A percentile compares a stretch with the other conserved stretches of the same genome.
Evolutionary conservation across 345 rosid genomes (phyloP).

Genomic region (Pelargonium nanum): DNA sequence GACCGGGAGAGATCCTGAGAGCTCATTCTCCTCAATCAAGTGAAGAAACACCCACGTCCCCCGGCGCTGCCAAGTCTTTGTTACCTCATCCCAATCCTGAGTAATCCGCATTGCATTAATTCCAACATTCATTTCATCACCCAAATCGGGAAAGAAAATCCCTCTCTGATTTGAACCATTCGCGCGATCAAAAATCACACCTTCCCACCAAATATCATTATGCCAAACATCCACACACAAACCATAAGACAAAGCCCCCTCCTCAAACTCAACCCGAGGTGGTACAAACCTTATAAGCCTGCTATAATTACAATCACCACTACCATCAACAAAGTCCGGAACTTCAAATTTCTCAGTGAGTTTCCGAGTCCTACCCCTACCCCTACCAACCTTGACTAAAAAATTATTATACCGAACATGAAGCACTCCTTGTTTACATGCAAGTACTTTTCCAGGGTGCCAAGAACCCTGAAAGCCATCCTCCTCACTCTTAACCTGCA

Average conservation of each 20-base stretch:
- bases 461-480: slow-evolving; percentile 81
- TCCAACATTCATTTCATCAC: slow-evolving; percentile 43
- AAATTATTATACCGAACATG: slow-evolving; percentile 43
- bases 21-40: slow-evolving; percentile 35
- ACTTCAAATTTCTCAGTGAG: neutral
- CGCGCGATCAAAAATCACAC: slow-evolving; percentile 55
- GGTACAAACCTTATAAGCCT: slow-evolving; percentile 56
- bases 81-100: slow-evolving; percentile 56
- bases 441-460: slow-evolving; percentile 46
- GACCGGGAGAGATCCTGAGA: slow-evolving; percentile 31
- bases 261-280: slow-evolving; percentile 22
- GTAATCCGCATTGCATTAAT: slow-evolving; percentile 40
- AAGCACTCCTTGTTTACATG: slow-evolving; percentile 7
- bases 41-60: slow-evolving; percentile 64
- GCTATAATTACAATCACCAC: slow-evolving; percentile 12
- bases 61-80: slow-evolving; percentile 46
- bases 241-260: slow-evolving; percentile 34
- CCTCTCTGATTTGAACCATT: slow-evolving; percentile 36
- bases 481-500: slow-evolving; percentile 58
- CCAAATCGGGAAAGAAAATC: slow-evolving; percentile 76
- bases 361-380: neutral
- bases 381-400: slow-evolving; percentile 25
- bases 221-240: slow-evolving; percentile 50
- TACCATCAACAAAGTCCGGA: neutral
- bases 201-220: slow-evolving; percentile 83